phyloP scores from a whole-genome alignment of 306 rosid genomes.

The Erythrophleum fordii region DNA sequence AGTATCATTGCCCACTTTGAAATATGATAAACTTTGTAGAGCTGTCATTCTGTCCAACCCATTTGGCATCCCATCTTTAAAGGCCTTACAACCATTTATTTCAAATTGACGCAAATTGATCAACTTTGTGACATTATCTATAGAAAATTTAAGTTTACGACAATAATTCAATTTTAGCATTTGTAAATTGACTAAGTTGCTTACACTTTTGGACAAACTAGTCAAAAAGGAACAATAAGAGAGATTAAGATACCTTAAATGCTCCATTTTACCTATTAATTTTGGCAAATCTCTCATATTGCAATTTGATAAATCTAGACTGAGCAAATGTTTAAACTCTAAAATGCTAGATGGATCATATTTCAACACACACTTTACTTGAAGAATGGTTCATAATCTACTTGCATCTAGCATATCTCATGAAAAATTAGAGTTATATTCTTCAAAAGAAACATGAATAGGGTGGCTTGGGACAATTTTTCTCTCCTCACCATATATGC shows the following conservation, averaged over 20 bases:
- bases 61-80: not conserved
- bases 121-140: not conserved
- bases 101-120: not conserved
- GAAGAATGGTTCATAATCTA: not conserved
- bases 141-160: not conserved
- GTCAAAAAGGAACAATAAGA: not conserved
- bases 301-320: not conserved
- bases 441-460: not conserved
- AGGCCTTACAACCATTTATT: not conserved
- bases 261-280: not conserved
- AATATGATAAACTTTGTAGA: not conserved
- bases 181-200: not conserved
- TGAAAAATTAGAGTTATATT: not conserved
- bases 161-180: not conserved
- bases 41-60: not conserved
- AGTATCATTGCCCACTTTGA: not conserved
- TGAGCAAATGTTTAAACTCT: not conserved
- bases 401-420: not conserved
- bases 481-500: not conserved
- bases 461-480: not conserved
- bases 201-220: not conserved
- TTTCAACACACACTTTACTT: not conserved
- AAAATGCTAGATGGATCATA: not conserved
- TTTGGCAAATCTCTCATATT: not conserved
- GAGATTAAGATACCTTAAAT: conserved; percentile 31